phyloP scores from a whole-genome alignment of 208 protist genomes.

The Kentomonas sorsogonicus region DNA sequence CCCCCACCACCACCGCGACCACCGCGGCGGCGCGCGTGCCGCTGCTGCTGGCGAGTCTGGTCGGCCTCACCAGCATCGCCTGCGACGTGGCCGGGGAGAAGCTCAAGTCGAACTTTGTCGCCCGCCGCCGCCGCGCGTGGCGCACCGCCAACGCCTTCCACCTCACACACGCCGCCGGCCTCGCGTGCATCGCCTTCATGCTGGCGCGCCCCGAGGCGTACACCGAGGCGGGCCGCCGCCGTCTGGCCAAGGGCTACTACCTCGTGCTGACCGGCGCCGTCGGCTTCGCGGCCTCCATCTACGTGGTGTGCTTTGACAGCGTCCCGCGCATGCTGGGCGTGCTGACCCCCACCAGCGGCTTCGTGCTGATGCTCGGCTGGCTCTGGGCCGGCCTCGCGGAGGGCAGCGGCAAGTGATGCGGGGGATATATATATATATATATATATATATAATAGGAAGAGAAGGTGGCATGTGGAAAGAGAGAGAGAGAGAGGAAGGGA shows the following conservation, averaged over 20 bases:
- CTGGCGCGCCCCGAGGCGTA: conserved; percentile 19
- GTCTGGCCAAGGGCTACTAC: conserved; percentile 44
- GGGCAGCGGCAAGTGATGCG: conserved; percentile 22
- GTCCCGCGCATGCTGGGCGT: conserved; percentile 44
- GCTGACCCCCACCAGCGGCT: conserved; percentile 54
- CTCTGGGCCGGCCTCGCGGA: conserved; percentile 45
- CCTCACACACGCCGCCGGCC: conserved; percentile 30
- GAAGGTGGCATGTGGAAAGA: not conserved
- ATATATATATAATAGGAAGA: not conserved
- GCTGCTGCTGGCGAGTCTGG: too few relatives aligned
- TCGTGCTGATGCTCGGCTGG: conserved; percentile 68
- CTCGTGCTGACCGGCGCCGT: conserved; percentile 39
- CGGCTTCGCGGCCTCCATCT: conserved; percentile 66
- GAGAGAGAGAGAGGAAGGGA: not conserved
- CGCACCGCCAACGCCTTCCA: conserved; percentile 49
- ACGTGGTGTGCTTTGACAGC: conserved; percentile 42
- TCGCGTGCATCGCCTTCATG: conserved; percentile 28
- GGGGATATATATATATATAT: too few relatives aligned
- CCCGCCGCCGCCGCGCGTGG: conserved; percentile 39
- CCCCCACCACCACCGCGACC: too few relatives aligned
- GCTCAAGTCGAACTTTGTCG: conserved; percentile 27
- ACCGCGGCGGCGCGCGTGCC: too few relatives aligned
- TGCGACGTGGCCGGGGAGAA: too few relatives aligned
- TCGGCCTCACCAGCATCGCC: too few relatives aligned
- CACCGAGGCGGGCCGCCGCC: conserved; percentile 17